A percentile compares a stretch with the other conserved stretches of the same genome.
Evolutionary conservation across 495 filamentous ascomycete genomes (phyloP).

Genomic region (Penicillium bialowiezense): DNA sequence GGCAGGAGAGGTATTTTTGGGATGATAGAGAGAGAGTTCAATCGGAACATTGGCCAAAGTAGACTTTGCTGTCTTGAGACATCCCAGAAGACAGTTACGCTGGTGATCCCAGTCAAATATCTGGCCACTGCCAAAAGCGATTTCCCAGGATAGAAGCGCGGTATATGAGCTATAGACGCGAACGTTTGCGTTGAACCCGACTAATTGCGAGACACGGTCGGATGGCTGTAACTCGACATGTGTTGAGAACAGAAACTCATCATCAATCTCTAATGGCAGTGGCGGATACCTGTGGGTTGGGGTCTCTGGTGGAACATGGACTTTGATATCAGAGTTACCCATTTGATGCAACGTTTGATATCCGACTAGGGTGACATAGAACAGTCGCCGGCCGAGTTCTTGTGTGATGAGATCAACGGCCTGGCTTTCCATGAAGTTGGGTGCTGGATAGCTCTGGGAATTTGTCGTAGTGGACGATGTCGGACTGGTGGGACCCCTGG

Average conservation of each 20-base stretch:
- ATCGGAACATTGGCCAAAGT: slow-evolving; percentile 57
- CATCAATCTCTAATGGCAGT: slow-evolving; percentile 75
- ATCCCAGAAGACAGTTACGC: slow-evolving; percentile 58
- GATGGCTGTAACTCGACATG: slow-evolving; percentile 63
- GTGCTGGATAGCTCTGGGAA: slow-evolving; percentile 17
- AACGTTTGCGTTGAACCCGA: slow-evolving; percentile 75
- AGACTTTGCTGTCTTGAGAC: slow-evolving; percentile 57
- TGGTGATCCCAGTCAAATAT: slow-evolving; percentile 73
- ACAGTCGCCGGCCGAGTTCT: slow-evolving; percentile 74
- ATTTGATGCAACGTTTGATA: slow-evolving; percentile 64
- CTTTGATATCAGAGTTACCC: slow-evolving; percentile 59
- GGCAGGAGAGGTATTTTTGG: slow-evolving; percentile 12
- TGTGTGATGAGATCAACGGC: slow-evolving; percentile 65
- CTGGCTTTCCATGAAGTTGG: slow-evolving; percentile 20
- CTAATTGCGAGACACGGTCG: slow-evolving; percentile 57
- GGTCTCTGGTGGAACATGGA: slow-evolving; percentile 68
- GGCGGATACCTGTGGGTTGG: slow-evolving; percentile 73
- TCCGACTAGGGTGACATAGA: slow-evolving; percentile 72
- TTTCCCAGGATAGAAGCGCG: slow-evolving; percentile 63
- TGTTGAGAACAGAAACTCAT: slow-evolving; percentile 65
- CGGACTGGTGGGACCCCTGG: slow-evolving; percentile 24
- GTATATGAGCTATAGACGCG: slow-evolving; percentile 71
- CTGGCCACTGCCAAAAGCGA: slow-evolving; percentile 67
- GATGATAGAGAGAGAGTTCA: slow-evolving; percentile 53
- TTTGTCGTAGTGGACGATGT: slow-evolving; percentile 24